phyloP scores from a whole-genome alignment of 2,329 filamentous ascomycete genomes.

The Talaromyces piceae region DNA sequence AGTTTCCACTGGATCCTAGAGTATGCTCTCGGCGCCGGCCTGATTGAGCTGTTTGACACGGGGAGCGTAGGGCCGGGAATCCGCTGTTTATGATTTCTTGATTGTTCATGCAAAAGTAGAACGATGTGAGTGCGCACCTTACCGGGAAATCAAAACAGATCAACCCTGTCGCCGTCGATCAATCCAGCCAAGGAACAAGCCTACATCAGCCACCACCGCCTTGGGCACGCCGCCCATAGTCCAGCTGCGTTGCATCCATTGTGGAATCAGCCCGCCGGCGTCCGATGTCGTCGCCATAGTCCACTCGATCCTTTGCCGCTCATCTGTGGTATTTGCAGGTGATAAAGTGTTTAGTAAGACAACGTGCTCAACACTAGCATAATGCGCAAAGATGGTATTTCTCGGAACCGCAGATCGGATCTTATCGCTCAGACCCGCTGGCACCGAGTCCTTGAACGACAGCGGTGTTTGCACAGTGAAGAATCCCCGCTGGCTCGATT shows the following conservation, averaged over 20 bases:
- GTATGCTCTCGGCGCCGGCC: constrained; percentile 53
- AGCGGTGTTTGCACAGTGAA: constrained; percentile 29
- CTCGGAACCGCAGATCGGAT: constrained; percentile 18
- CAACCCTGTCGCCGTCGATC: constrained; percentile 2
- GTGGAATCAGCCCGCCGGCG: constrained; percentile 29
- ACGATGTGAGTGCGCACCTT: too few species aligned
- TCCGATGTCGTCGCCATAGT: constrained; percentile 32
- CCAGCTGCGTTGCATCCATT: constrained; percentile 32
- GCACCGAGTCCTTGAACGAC: constrained; percentile 8
- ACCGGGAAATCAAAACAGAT: too few species aligned
- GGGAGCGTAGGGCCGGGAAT: constrained; percentile 54
- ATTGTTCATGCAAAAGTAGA: too few species aligned
- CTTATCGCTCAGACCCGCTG: constrained; percentile 14
- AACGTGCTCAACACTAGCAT: constrained; percentile 30
- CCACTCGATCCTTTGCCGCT: constrained; percentile 21
- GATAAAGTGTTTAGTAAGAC: constrained; percentile 8
- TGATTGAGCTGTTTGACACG: constrained; percentile 57
- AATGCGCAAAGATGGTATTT: constrained; percentile 24
- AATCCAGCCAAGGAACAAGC: constrained; percentile 30
- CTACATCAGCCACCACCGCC: constrained; percentile 32
- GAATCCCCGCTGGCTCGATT: constrained; percentile 16
- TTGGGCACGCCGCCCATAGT: constrained; percentile 28
- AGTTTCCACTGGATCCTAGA: constrained; percentile 55
- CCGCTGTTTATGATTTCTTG: constrained; percentile 25
- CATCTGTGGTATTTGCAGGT: not conserved